Base-by-base conservation (phyloP, 257 asterid genomes). In the Solanum chmielewskii region DNA sequence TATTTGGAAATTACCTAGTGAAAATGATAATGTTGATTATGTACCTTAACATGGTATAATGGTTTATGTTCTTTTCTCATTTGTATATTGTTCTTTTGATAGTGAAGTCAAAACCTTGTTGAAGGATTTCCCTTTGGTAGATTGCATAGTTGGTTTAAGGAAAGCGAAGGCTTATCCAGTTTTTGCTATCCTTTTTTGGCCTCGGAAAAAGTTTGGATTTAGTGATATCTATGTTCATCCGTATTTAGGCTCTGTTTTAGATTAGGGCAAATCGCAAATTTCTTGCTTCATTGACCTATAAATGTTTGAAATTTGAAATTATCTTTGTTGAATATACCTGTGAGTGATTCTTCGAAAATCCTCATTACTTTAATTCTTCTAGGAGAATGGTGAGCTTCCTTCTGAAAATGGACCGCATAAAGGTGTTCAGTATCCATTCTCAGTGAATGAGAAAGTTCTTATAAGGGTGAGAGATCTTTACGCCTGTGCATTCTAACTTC, bases 341-440 rank as follows among this genome's bases (percentile, higher is more conserved):
- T 27, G 35, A 35, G 80, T 88, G 78, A 56, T 41, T 73, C 9
- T 13, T 11, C 14, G 41, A 71, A 31, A 42, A 60, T 88, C 88
- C 86, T 86, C 44, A 86, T 59, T 27, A 78, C 76, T 87, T 88
- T 70, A 76, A 83, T 78, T 90, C 89, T 84, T 80, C 78, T 92
- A 95, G 99, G 98, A 95, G 90, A 95, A 93, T 90, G 98, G 98
- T 60, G 98, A 95, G 60, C 69, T 87, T 77, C 88, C 92, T 82
- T 86, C 89, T 31, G 99, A 97, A 90, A 94, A 91, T 93, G 96
- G 95, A 52, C 95, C 91, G 75, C 89, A 80, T 84, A 94, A 91
- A 91, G 96, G 92, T 77, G 93, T 94, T 74, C 95, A 94, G 73
- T 97, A 94, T 90, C 99, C 99, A 87, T 97, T 95, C 93, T 92